Base-by-base conservation (phyloP, 148 eudicot species). In the Chenopodium suecicum region DNA sequence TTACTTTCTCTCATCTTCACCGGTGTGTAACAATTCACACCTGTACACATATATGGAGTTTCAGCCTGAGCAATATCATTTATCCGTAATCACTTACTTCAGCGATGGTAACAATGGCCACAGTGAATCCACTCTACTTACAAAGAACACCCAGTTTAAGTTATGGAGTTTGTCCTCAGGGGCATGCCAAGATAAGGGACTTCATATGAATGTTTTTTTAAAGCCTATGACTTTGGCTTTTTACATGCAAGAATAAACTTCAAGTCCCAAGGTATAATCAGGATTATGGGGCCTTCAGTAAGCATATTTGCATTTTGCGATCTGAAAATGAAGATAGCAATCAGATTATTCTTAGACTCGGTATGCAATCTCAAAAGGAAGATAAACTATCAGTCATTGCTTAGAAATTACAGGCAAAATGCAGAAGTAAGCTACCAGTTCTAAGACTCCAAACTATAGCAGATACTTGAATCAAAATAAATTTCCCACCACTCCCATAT, bases 221-320 rank as follows among this genome's bases (percentile, higher is more conserved):
- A 78, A 76, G 80, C 75, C 31, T 27, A 77, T 60, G 63, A 46
- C 27, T 60, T 70, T 8, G 63, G 81, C 44, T 27, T 48, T 68
- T 68, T 32, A 58, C 70, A 70, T 58, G 75, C 76, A 71, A 71
- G 70, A 71, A 77, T 31, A 62, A 72, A 77, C 84, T 77, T 63
- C 44, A 60, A 50, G 77, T 29, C 64, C 77, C 71, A 44, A 76
- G 34, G 76, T 77, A 62, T 78, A 77, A 60, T 29, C 77, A 63
- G 68, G 52, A 37, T 67, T 47, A 32, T 60, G 56, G 66, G 67
- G 58, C 68, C 78, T 67, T 17, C 29, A 75, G 37, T 75, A 31
- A 54, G 79, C 67, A 68, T 4, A 62, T 7, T 0, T 62, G 72
- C 74, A 50, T 4, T 50, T 63, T 73, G 73, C 78, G 65, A 63